These are phyloP conservation scores for Polyplosphaeria fusca DNA, from an alignment of 495 filamentous ascomycete species.

Conservation along the genomic window DNA sequence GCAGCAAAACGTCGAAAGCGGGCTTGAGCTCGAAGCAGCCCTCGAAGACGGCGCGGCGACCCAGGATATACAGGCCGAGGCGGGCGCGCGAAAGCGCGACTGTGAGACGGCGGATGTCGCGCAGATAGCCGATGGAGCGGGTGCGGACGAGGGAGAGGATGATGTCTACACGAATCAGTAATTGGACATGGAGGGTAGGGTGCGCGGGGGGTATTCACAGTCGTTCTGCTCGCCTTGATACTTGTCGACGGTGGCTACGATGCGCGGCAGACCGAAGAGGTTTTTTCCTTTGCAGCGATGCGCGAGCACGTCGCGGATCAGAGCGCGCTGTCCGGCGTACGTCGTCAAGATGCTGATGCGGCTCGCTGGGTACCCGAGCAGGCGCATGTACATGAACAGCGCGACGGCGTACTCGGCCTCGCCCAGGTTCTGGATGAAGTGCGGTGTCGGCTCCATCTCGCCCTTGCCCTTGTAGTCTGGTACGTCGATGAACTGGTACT, in stretches of 20 bases:
- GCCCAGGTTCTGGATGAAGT: constrained; percentile 96
- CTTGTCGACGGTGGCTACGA: constrained; percentile 93
- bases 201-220: constrained; percentile 57
- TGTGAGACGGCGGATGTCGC: constrained; percentile 88
- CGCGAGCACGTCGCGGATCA: constrained; percentile 85
- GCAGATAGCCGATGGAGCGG: constrained; percentile 84
- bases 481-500: constrained; percentile 97
- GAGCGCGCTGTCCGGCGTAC: constrained; percentile 89
- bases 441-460: constrained; percentile 86
- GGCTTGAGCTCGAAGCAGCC: constrained; percentile 81
- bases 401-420: constrained; percentile 97
- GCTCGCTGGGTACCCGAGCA: constrained; percentile 89
- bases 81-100: constrained; percentile 95
- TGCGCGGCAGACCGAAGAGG: constrained; percentile 86
- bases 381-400: constrained; percentile 94
- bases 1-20: constrained; percentile 71
- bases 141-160: constrained; percentile 91
- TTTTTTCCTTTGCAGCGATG: constrained; percentile 79
- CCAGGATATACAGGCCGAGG: constrained; percentile 88
- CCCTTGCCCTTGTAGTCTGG: constrained; percentile 88
- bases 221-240: constrained; percentile 99
- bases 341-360: constrained; percentile 89
- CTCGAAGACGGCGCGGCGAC: constrained; percentile 85
- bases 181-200: background rate
- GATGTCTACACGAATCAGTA: constrained; percentile 58